Evolutionary conservation across 2,329 filamentous ascomycete genomes (phyloP), one percentile per base, ranked within the genome.

Genomic region (Aspergillus nomiae): DNA sequence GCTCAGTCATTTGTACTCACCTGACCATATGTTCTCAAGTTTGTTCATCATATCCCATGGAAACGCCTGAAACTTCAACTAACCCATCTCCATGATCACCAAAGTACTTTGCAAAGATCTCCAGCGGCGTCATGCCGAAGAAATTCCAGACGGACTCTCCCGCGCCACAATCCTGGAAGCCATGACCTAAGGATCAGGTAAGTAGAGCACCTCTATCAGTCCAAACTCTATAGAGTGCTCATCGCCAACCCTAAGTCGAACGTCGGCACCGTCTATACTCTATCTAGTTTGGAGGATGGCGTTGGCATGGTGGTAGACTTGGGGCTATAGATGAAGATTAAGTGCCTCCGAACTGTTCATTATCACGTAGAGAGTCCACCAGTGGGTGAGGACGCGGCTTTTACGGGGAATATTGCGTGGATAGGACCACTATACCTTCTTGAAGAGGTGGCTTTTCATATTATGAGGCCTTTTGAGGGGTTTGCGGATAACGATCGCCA

Each of bases 51-150:
- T 50, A 24, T 21, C 11, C 21, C 5, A 36, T 16, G 12, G 14
- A 36, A 5, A 6, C 14, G 4, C 34, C 34, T 36, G 34, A 12
- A 36, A 16, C 14, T 36, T 8, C 34, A 36, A 36, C 34, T 36
- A 6, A 36, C 14, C 34, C 2, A 36, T 36, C 12, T 3, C 21
- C 21, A 28, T 28, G 11, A 50, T 26, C 21, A 16, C 0, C 1
- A 53, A 43, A 45, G 55, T 57, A 9, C 30, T 57, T 14, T 57
- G 46, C 43, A 57, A 57, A 32, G 41, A 34, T 24, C 38, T 57
- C 55, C 55, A 57, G 21, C n/a, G 28, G n/a, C 38, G 38, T n/a
- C 36, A 57, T 24, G 55, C 46, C 9, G 38, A 46, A 36, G 38
- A 46, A 30, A 16, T 57, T n/a, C 55, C 55, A 21, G 11, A 36